Conservation (phyloP, 2,329 filamentous ascomycete species). For the Penicillium sp. region DNA sequence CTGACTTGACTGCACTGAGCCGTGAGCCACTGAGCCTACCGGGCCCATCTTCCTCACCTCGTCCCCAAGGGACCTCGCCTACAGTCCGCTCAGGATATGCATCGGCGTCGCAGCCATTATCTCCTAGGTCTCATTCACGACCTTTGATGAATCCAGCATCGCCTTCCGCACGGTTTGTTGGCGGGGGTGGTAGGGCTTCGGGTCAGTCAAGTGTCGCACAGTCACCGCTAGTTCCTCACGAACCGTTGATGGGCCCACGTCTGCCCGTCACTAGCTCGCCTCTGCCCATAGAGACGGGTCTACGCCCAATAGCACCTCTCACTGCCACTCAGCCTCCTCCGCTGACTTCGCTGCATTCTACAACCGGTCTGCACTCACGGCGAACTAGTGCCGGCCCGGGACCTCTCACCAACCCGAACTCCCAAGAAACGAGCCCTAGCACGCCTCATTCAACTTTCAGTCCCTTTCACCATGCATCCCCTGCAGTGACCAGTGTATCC, state of each 20-base stretch:
- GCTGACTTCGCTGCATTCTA: conserved; percentile 33
- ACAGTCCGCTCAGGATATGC: conserved; percentile 27
- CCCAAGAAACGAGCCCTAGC: conserved; percentile 39
- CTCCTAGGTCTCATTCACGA: conserved; percentile 33
- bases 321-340: conserved; percentile 16
- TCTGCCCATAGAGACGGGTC: conserved; percentile 25
- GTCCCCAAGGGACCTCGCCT: conserved; percentile 33
- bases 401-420: conserved; percentile 30
- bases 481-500: conserved; percentile 26
- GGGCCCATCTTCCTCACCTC: conserved; percentile 24
- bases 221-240: conserved; percentile 37
- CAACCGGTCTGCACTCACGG: conserved; percentile 34
- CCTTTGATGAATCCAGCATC: conserved; percentile 38
- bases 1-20: conserved; percentile 13
- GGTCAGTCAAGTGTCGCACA: conserved; percentile 36
- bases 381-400: conserved; percentile 34
- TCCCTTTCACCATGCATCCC: conserved; percentile 34
- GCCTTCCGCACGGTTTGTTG: conserved; percentile 38
- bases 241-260: conserved; percentile 32
- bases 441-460: conserved; percentile 37
- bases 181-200: conserved; percentile 28
- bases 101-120: conserved; percentile 32
- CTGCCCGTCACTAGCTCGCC: conserved; percentile 28
- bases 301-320: conserved; percentile 25
- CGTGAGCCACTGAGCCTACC: conserved; percentile 29